Percentiles rank a stretch among this genome's conserved stretches.
These are phyloP conservation scores for apple (Malus domestica) DNA, from an alignment of 306 rosid species.

Conservation along the genomic window DNA sequence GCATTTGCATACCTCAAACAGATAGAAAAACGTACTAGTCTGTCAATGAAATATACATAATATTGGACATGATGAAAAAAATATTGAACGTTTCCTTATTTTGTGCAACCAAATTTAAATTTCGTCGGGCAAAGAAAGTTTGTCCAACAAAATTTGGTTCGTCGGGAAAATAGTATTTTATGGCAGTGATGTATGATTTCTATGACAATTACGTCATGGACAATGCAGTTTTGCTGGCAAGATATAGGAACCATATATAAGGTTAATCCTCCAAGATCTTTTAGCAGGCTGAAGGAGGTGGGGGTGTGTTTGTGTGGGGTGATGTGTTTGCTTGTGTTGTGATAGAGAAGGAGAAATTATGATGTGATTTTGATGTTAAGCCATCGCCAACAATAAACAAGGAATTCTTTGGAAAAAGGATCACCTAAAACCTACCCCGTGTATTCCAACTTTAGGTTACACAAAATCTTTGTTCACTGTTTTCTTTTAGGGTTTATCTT, in stretches of 20 bases:
- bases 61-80: too few species aligned
- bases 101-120: too few species aligned
- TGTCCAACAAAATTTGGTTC: too few species aligned
- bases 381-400: constrained; percentile 7
- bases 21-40: too few species aligned
- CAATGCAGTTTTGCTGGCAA: background rate
- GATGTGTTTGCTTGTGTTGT: background rate
- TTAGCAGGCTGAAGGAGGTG: background rate
- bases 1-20: too few species aligned
- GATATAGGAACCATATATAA: background rate
- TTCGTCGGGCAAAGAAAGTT: too few species aligned
- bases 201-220: background rate
- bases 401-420: constrained; percentile 30
- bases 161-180: too few species aligned
- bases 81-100: too few species aligned
- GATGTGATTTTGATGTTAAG: background rate
- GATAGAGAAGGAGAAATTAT: background rate
- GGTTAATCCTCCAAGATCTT: background rate
- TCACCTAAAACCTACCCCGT: constrained; percentile 30
- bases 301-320: background rate
- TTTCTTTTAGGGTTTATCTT: constrained; percentile 28
- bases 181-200: background rate
- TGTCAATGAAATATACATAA: too few species aligned
- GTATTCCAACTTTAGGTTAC: constrained; percentile 46
- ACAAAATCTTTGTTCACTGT: constrained; percentile 27